These are phyloP conservation scores for Penicillium manginii DNA, from an alignment of 495 filamentous ascomycete species.

Conservation along the genomic window DNA sequence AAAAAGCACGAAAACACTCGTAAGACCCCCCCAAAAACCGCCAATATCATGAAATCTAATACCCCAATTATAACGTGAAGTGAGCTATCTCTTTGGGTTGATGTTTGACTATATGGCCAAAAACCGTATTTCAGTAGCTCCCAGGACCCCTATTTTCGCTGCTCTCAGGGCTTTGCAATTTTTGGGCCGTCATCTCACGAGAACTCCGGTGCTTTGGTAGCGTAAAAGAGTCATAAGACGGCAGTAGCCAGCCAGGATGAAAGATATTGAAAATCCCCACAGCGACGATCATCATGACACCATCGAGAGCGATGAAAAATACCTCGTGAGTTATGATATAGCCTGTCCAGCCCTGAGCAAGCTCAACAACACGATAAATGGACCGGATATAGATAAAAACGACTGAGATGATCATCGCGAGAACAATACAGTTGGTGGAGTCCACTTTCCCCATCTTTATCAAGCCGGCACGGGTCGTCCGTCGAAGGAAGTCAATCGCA, in stretches of 20 bases:
- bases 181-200: not conserved
- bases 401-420: slow-evolving; percentile 45
- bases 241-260: slow-evolving; percentile 48
- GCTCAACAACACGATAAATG: slow-evolving; percentile 60
- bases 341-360: slow-evolving; percentile 60
- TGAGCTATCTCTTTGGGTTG: not conserved
- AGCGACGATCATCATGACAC: slow-evolving; percentile 55
- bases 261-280: slow-evolving; percentile 52
- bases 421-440: slow-evolving; percentile 27
- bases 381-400: slow-evolving; percentile 55
- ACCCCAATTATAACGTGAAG: not conserved
- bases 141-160: not conserved
- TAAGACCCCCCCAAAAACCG: too few species aligned
- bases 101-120: not conserved
- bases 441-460: slow-evolving; percentile 20
- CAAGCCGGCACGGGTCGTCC: slow-evolving; percentile 27
- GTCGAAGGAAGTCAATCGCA: slow-evolving; percentile 47
- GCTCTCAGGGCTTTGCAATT: not conserved
- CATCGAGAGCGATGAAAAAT: slow-evolving; percentile 60
- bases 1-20: too few species aligned
- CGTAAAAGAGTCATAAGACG: slow-evolving; percentile 1
- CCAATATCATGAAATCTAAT: too few species aligned
- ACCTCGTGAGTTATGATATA: slow-evolving; percentile 59
- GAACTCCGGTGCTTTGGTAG: slow-evolving; percentile 4
- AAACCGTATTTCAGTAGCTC: not conserved